These are phyloP conservation scores for Raphanus raphanistrum DNA, from an alignment of 345 rosid species.

Conservation along the genomic window DNA sequence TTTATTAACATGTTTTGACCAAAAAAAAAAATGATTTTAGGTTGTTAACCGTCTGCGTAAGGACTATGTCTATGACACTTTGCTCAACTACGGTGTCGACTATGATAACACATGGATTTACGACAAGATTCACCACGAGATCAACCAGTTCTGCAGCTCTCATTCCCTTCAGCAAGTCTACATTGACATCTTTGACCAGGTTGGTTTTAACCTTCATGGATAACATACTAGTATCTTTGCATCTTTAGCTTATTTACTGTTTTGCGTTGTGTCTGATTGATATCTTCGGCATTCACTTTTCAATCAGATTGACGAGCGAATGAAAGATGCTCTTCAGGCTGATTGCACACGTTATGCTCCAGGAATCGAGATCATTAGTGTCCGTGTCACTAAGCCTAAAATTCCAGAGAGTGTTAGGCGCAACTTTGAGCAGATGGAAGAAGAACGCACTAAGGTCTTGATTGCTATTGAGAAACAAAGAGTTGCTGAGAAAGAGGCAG, in stretches of 20 bases:
- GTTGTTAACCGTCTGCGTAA: slow-evolving; percentile 82
- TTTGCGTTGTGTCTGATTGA: no score
- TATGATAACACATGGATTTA: slow-evolving; percentile 96
- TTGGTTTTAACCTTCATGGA: slow-evolving; percentile 16
- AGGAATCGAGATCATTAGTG: slow-evolving; percentile 87
- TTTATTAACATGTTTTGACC: slow-evolving; percentile 1
- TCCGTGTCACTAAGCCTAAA: slow-evolving; percentile 86
- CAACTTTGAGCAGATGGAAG: slow-evolving; percentile 93
- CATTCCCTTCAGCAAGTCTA: slow-evolving; percentile 93
- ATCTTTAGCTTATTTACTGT: not conserved
- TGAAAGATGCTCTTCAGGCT: slow-evolving; percentile 92
- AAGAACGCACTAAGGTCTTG: slow-evolving; percentile 91
- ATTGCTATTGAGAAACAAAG: slow-evolving; percentile 80
- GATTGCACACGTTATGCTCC: slow-evolving; percentile 92
- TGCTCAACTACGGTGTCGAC: slow-evolving; percentile 78
- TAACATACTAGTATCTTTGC: not conserved
- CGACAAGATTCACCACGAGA: slow-evolving; percentile 97
- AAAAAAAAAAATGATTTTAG: slow-evolving; percentile 36
- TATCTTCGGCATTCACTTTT: no score
- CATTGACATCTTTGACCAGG: slow-evolving; percentile 96
- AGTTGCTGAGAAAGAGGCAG: slow-evolving; percentile 90
- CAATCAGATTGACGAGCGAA: slow-evolving; percentile 82
- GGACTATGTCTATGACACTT: slow-evolving; percentile 77
- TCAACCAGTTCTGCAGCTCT: slow-evolving; percentile 97
- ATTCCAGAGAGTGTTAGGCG: slow-evolving; percentile 78